These are phyloP conservation scores for Euclidium syriacum DNA, from an alignment of 345 rosid genomes.

Conservation along the genomic window DNA sequence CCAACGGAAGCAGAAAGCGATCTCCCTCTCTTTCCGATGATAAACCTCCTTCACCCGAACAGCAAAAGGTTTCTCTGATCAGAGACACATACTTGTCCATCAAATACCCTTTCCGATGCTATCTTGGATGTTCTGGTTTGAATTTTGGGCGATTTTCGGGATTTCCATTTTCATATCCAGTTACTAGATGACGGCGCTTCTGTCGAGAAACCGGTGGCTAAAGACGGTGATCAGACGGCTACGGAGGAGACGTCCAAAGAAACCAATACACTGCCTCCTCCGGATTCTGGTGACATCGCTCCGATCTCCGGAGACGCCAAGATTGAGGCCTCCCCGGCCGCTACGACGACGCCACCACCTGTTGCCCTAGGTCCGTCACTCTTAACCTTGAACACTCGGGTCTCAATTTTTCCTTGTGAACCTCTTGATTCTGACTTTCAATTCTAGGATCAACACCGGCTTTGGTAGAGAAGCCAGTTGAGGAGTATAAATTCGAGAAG, in stretches of 20 bases:
- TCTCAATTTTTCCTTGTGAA: constrained; percentile 1
- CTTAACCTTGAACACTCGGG: background rate
- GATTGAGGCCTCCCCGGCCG: constrained; percentile 42
- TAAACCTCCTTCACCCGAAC: constrained; percentile 64
- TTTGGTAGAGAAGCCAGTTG: constrained; percentile 49
- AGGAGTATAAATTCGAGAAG: constrained; percentile 35
- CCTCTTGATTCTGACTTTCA: background rate
- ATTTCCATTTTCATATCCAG: constrained; percentile 31
- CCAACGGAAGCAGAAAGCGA: constrained; percentile 41
- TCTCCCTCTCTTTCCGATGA: constrained; percentile 54
- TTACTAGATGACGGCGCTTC: constrained; percentile 47
- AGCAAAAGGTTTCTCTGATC: constrained; percentile 52
- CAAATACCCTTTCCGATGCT: background rate
- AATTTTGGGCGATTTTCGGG: constrained; percentile 15
- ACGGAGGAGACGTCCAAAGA: constrained; percentile 50
- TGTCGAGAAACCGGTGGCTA: constrained; percentile 41
- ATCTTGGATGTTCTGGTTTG: background rate
- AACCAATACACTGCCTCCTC: constrained; percentile 35
- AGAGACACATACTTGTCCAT: background rate
- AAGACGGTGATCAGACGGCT: constrained; percentile 18
- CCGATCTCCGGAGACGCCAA: constrained; percentile 46
- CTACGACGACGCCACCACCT: constrained; percentile 42
- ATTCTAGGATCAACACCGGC: constrained; percentile 49
- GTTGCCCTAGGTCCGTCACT: constrained; percentile 46
- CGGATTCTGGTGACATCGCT: constrained; percentile 34